Percentiles rank a stretch among this genome's conserved stretches.
phyloP scores from a whole-genome alignment of 2,329 filamentous ascomycete genomes.

The Claviceps sorghi region DNA sequence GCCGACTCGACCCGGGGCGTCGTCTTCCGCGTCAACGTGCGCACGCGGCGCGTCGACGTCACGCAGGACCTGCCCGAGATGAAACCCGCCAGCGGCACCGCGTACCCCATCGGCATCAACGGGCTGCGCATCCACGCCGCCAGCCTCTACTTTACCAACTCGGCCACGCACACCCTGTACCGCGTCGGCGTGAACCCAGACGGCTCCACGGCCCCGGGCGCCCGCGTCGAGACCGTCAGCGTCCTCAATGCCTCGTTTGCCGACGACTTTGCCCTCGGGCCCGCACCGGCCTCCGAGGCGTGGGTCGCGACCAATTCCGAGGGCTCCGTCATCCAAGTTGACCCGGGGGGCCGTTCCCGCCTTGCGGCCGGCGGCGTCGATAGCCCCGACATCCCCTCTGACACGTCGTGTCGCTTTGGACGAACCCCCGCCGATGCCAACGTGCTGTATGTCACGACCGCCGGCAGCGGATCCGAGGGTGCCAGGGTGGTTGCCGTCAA shows the following conservation, averaged over 20 bases:
- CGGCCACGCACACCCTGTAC: constrained; percentile 19
- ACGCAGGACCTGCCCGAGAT: constrained; percentile 11
- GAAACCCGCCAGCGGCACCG: constrained; percentile 28
- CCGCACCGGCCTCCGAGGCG: neutral
- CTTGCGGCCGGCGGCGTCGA: neutral
- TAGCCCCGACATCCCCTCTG: neutral
- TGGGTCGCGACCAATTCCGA: constrained; percentile 9
- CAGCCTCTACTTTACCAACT: constrained; percentile 33
- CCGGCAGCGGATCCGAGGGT: neutral
- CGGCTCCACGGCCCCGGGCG: neutral
- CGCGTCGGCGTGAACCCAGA: constrained; percentile 7
- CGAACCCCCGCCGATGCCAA: neutral
- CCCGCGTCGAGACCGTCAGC: constrained; percentile 6
- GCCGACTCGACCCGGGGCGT: constrained; percentile 13
- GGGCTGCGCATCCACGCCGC: constrained; percentile 28
- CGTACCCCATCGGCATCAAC: constrained; percentile 15
- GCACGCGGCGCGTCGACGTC: constrained; percentile 8
- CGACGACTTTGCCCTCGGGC: constrained; percentile 12
- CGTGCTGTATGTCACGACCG: constrained; percentile 3
- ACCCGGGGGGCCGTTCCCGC: neutral
- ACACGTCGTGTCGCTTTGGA: constrained; percentile 2
- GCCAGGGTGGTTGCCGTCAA: constrained; percentile 1
- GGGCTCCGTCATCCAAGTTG: constrained; percentile 5
- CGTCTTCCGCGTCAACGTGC: constrained; percentile 13
- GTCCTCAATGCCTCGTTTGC: constrained; percentile 4